Evolutionary conservation across 1,284 basidiomycete species (phyloP), one percentile per base, ranked within the genome.

Genomic region (Leccinum griseonigrum): DNA sequence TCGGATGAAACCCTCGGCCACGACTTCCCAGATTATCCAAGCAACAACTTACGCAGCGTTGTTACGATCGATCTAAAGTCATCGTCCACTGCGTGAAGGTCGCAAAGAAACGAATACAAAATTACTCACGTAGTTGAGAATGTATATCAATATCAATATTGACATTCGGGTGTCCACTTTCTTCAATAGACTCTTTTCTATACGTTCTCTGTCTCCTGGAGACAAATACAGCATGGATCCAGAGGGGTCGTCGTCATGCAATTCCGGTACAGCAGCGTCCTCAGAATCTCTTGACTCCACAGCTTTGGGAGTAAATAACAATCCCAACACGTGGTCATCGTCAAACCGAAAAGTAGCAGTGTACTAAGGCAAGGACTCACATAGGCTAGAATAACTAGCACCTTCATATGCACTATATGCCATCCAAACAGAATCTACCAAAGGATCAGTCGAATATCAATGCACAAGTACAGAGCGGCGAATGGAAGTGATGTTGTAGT

Each of bases 51-150:
- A 87, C 86, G 80, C 80, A 36, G 80, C 85, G 74, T 89, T 90
- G 66, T 88, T 90, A 63, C 88, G 78, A 71, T 90, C 88, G 50
- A 90, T 82, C 84, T 90, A 58, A 13, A 51, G 22, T 9, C 18
- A 34, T 64, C 11, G 1, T 38, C 36, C 16, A 4, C 28, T 13
- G 43, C 18, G 16, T 62, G 36, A 54, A 57, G 40, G 29, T 22
- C n/a, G 26, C 5, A 26, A 29, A 29, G 9, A 50, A n/a, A 40
- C 18, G 40, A 16, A 46, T 9, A n/a, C 16, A 38, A 14, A 14
- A 68, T 73, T 53, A 71, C 78, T 63, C 68, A 82, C 79, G 74
- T 81, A 83, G 68, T 85, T 86, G 34, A 86, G 63, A 61, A 84
- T 81, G 68, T 85, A 84, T 60, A 86, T 84, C 40, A 84, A 64